These are phyloP conservation scores for Pichia deserticola DNA, from an alignment of 805 yeast species.

Conservation along the genomic window DNA sequence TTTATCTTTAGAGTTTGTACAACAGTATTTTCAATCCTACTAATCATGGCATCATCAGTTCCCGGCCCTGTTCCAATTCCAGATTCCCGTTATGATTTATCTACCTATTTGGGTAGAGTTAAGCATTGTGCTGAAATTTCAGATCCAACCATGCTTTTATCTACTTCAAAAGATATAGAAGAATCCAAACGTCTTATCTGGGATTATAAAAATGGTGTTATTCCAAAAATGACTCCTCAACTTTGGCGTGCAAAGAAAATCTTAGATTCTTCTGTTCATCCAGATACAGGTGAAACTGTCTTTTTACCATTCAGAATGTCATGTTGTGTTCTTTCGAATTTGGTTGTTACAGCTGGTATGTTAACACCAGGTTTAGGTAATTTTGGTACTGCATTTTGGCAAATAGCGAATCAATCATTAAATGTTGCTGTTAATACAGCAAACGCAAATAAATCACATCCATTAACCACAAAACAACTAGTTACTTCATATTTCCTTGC, in stretches of 20 bases:
- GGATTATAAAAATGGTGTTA: constrained; percentile 65
- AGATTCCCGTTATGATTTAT: constrained; percentile 67
- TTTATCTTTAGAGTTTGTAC: too few relatives aligned
- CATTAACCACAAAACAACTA: constrained; percentile 71
- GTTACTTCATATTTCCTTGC: constrained; percentile 77
- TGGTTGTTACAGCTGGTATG: constrained; percentile 97
- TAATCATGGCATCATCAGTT: constrained; percentile 75
- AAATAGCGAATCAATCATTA: constrained; percentile 91
- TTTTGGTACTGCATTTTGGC: constrained; percentile 94
- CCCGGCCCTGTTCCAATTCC: constrained; percentile 80
- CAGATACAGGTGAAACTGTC: constrained; percentile 94
- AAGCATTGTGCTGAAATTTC: constrained; percentile 89
- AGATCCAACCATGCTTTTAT: constrained; percentile 84
- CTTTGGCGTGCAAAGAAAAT: constrained; percentile 85
- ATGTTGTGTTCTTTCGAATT: constrained; percentile 83
- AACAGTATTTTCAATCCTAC: background rate
- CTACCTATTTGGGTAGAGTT: constrained; percentile 89
- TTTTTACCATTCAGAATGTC: constrained; percentile 95
- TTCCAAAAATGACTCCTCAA: constrained; percentile 61
- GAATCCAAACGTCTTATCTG: constrained; percentile 58
- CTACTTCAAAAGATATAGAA: constrained; percentile 55
- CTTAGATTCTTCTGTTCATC: constrained; percentile 89
- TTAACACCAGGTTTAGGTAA: constrained; percentile 88
- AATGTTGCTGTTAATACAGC: constrained; percentile 97
- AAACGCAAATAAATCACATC: constrained; percentile 92